These are phyloP conservation scores for Boletus tylopilopsis DNA, from an alignment of 768 basidiomycete species.

Conservation along the genomic window DNA sequence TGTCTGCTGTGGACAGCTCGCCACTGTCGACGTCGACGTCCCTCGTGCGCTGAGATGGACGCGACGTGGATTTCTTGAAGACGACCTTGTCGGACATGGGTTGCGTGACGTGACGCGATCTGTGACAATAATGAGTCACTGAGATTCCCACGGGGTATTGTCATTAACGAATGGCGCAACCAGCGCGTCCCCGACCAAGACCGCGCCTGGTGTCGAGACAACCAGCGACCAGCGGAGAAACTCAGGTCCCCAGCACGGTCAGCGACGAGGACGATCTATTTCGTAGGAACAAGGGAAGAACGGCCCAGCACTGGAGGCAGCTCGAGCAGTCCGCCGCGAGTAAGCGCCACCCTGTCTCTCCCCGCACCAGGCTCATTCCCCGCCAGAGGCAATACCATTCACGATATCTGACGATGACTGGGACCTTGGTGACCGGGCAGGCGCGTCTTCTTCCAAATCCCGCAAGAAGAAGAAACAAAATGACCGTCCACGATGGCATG, in stretches of 20 bases:
- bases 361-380: slow-evolving; percentile 1
- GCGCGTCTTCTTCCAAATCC: slow-evolving; percentile 32
- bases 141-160: slow-evolving; percentile 28
- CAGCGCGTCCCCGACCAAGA: slow-evolving; percentile 45
- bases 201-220: slow-evolving; percentile 42
- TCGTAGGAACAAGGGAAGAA: slow-evolving; percentile 60
- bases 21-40: slow-evolving; percentile 30
- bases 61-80: slow-evolving; percentile 43
- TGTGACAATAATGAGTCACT: slow-evolving; percentile 15
- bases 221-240: slow-evolving; percentile 2
- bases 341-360: slow-evolving; percentile 26
- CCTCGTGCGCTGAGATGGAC: slow-evolving; percentile 38
- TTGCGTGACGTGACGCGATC: slow-evolving; percentile 22
- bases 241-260: slow-evolving; percentile 9
- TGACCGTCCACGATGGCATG: slow-evolving; percentile 42
- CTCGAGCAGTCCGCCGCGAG: slow-evolving; percentile 56
- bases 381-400: slow-evolving; percentile 24
- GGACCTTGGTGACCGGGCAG: slow-evolving; percentile 13
- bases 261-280: slow-evolving; percentile 68
- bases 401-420: slow-evolving; percentile 21
- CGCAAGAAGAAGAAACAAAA: slow-evolving; percentile 37
- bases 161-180: slow-evolving; percentile 20
- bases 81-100: slow-evolving; percentile 29
- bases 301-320: slow-evolving; percentile 53
- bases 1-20: slow-evolving; percentile 23